Evolutionary conservation across 2,329 filamentous ascomycete species (phyloP), one percentile per base, ranked within the genome.

Genomic region (Stemphylium beticola): DNA sequence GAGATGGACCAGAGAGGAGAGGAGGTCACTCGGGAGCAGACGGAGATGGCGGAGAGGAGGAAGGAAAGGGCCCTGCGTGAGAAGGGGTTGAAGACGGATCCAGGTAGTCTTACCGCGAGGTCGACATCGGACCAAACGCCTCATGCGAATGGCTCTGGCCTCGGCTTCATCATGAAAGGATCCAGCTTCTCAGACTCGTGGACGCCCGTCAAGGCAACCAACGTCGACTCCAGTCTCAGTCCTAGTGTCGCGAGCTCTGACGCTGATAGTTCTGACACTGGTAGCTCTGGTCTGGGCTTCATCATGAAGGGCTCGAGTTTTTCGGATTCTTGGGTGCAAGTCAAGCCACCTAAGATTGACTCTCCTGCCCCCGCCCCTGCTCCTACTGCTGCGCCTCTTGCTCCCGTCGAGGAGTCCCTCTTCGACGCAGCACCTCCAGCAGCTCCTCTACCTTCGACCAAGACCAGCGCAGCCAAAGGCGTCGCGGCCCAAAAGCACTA

Each of bases 1-100:
- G 77, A 79, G 33, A 73, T 87, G 68, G 76, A 83, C 61, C 71
- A 83, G 81, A 73, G 87, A 78, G 76, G 84, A 79, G 65, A 76
- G 44, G 78, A 82, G 43, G 79, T 81, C 18, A 79, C 82, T 31
- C 75, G 75, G 42, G 71, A 78, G 39, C 78, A 79, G 26, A 68
- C 72, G 41, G 76, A 78, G 54, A 78, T 77, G 58, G 82, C 81
- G 52, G 80, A 83, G 58, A 76, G 79, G 58, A 76, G 78, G 65
- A 80, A 79, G 55, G 79, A 81, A 59, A 77, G 77, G 50, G 79
- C 78, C 0, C 64, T 85, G 70, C 81, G 77, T 71, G 82, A 79
- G 71, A 78, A 78, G 72, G 77, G 76, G 26, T 75, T 73, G 41
- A 66, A 54, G 60, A 58, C 54, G 58, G 31, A 61, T 20, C 53